Conservation (phyloP, 2,329 filamentous ascomycete species). For the Saccharata proteae region DNA sequence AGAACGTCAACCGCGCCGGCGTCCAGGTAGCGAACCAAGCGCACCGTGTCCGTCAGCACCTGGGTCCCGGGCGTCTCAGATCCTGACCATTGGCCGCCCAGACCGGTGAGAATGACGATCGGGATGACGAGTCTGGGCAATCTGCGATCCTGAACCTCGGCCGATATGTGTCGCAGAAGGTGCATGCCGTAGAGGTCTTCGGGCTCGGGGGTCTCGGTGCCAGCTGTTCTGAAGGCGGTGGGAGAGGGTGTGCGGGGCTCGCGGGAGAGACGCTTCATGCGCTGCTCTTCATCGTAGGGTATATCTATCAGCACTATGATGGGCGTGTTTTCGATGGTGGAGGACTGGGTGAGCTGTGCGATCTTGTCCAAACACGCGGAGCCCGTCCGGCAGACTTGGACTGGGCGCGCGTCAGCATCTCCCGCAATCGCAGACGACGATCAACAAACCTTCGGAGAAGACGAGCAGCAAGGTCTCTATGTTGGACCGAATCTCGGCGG, state of each 20-base stretch:
- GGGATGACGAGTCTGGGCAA: conserved; percentile 29
- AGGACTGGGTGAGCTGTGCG: conserved; percentile 17
- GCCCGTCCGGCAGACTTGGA: conserved; percentile 29
- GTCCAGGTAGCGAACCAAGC: conserved; percentile 64
- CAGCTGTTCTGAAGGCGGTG: conserved; percentile 19
- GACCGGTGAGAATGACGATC: conserved; percentile 26
- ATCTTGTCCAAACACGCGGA: conserved; percentile 24
- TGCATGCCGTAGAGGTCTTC: conserved; percentile 32
- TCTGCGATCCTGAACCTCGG: conserved; percentile 28
- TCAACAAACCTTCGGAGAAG: conserved; percentile 28
- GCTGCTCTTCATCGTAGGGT: conserved; percentile 30
- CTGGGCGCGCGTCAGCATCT: conserved; percentile 13
- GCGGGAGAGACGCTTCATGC: conserved; percentile 27
- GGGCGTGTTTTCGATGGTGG: conserved; percentile 20
- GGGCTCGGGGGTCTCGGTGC: conserved; percentile 22
- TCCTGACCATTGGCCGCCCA: conserved; percentile 17
- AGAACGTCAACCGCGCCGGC: conserved; percentile 80
- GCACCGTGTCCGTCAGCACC: conserved; percentile 35
- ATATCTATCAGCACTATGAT: conserved; percentile 31
- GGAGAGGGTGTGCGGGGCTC: conserved; percentile 30
- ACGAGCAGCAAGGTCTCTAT: conserved; percentile 28
- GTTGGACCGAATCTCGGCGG: conserved; percentile 25
- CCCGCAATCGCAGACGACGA: conserved; percentile 2
- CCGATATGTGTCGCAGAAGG: conserved; percentile 28
- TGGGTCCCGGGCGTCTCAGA: conserved; percentile 20